Conservation (phyloP, 2,329 filamentous ascomycete species). For the Drechslerella coelobrocha region DNA sequence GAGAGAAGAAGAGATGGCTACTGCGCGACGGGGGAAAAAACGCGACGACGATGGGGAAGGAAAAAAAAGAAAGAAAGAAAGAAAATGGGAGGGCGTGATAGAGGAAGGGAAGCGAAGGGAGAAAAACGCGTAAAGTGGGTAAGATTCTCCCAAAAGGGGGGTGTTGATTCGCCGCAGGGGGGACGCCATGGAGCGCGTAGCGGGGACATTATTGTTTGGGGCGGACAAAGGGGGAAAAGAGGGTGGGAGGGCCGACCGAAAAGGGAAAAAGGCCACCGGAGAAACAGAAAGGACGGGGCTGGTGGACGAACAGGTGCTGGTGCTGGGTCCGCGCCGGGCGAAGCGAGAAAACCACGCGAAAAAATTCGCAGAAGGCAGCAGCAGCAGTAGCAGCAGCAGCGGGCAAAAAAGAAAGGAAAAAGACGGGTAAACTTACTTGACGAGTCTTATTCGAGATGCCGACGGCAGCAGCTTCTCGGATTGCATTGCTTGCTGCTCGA, state of each 20-base stretch:
- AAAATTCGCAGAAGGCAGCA: slow-evolving; percentile 13
- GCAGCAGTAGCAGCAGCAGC: background rate
- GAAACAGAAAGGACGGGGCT: slow-evolving; percentile 26
- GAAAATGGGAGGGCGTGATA: slow-evolving; percentile 15
- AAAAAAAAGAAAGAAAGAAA: slow-evolving; percentile 5
- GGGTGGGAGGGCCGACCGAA: slow-evolving; percentile 12
- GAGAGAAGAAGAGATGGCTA: background rate
- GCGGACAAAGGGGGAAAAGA: slow-evolving; percentile 14
- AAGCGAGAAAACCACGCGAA: slow-evolving; percentile 46
- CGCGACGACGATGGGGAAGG: background rate
- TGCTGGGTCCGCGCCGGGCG: slow-evolving; percentile 29
- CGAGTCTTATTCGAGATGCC: slow-evolving; percentile 20
- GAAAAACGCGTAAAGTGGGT: slow-evolving; percentile 45
- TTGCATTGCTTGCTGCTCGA: slow-evolving; percentile 25
- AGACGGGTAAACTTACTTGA: slow-evolving; percentile 29
- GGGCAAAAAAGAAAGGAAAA: slow-evolving; percentile 2
- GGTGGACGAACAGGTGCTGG: slow-evolving; percentile 8
- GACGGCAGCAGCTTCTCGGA: slow-evolving; percentile 22
- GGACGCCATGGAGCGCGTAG: slow-evolving; percentile 35
- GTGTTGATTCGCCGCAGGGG: slow-evolving; percentile 31
- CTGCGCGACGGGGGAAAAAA: background rate
- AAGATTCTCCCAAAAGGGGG: slow-evolving; percentile 42
- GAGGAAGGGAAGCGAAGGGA: slow-evolving; percentile 9
- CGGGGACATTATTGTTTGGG: slow-evolving; percentile 30
- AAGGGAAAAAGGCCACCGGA: slow-evolving; percentile 22